Evolutionary conservation across 345 rosid genomes (phyloP).

Genomic region (Psidium guajava): DNA sequence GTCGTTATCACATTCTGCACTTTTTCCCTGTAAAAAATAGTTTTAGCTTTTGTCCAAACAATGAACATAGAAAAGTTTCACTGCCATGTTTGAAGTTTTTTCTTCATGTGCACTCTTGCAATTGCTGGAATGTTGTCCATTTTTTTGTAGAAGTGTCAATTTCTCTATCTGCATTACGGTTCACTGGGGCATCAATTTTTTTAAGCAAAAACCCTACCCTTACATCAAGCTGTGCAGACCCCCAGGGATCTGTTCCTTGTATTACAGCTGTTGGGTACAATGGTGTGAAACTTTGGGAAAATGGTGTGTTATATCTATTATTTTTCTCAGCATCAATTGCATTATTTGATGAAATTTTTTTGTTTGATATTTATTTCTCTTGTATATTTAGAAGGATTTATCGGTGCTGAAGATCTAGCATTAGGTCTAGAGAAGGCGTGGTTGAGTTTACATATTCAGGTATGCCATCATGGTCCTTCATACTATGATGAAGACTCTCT

Average conservation of each 20-base stretch:
- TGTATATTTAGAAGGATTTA: conserved; percentile 46
- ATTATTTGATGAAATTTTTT: neutral
- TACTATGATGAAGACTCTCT: neutral
- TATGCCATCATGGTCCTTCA: neutral
- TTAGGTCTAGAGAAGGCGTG: conserved; percentile 73
- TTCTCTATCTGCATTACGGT: neutral
- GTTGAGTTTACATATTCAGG: conserved; percentile 84
- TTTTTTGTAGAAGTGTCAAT: neutral
- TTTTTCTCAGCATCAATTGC: neutral
- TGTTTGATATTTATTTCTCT: conserved; percentile 1
- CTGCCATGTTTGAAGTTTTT: neutral
- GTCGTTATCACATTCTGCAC: neutral
- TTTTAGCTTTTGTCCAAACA: neutral
- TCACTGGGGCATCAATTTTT: neutral
- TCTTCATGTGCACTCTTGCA: neutral
- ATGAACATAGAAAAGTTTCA: neutral
- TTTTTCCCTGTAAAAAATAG: neutral
- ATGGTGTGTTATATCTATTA: conserved; percentile 26
- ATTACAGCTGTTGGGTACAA: conserved; percentile 75
- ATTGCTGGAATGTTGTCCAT: neutral
- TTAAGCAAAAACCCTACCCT: conserved; percentile 21
- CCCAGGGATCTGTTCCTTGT: conserved; percentile 63
- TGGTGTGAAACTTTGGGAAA: conserved; percentile 74
- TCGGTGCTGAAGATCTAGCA: conserved; percentile 59
- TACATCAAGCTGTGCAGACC: conserved; percentile 55